phyloP scores from a whole-genome alignment of 352 stramenopile genomes.

The Lagenidium sp. region DNA sequence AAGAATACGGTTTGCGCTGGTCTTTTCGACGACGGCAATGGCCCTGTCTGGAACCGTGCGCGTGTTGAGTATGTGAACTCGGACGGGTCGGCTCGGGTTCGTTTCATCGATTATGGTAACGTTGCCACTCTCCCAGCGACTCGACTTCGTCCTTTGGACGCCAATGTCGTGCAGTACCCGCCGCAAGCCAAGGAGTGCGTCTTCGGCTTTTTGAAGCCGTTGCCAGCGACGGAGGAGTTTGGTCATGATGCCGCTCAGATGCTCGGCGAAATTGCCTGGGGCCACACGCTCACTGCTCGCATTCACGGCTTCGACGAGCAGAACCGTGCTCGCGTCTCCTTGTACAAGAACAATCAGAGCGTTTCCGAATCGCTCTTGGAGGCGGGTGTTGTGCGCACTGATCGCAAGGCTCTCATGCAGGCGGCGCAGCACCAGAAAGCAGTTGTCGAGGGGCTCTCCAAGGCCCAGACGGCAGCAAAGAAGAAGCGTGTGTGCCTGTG shows the following conservation, averaged over 20 bases:
- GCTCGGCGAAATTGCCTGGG: slow-evolving; percentile 89
- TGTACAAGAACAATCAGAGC: slow-evolving; percentile 74
- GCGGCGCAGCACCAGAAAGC: slow-evolving; percentile 64
- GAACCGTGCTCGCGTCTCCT: slow-evolving; percentile 58
- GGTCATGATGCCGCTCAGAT: slow-evolving; percentile 88
- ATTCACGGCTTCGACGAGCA: slow-evolving; percentile 67
- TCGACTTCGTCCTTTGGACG: slow-evolving; percentile 87
- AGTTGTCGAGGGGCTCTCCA: slow-evolving; percentile 84
- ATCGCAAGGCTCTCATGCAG: slow-evolving; percentile 69
- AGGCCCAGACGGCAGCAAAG: slow-evolving; percentile 89
- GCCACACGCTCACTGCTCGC: slow-evolving; percentile 80
- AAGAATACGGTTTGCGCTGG: slow-evolving; percentile 87
- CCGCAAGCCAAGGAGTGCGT: slow-evolving; percentile 81
- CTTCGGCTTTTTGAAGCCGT: slow-evolving; percentile 81
- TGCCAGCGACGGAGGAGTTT: slow-evolving; percentile 86
- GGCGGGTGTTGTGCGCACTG: slow-evolving; percentile 82
- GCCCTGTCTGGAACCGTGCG: slow-evolving; percentile 92
- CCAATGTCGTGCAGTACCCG: slow-evolving; percentile 83
- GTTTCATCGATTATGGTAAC: slow-evolving; percentile 97
- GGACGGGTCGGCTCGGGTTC: slow-evolving; percentile 63
- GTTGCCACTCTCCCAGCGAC: slow-evolving; percentile 73
- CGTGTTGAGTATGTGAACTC: slow-evolving; percentile 79
- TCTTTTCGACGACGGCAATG: slow-evolving; percentile 94
- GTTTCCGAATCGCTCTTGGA: slow-evolving; percentile 88
- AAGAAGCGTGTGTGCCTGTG: slow-evolving; percentile 91